Conservation (phyloP, 2,329 filamentous ascomycete species). For the Colletotrichum somersetense region DNA sequence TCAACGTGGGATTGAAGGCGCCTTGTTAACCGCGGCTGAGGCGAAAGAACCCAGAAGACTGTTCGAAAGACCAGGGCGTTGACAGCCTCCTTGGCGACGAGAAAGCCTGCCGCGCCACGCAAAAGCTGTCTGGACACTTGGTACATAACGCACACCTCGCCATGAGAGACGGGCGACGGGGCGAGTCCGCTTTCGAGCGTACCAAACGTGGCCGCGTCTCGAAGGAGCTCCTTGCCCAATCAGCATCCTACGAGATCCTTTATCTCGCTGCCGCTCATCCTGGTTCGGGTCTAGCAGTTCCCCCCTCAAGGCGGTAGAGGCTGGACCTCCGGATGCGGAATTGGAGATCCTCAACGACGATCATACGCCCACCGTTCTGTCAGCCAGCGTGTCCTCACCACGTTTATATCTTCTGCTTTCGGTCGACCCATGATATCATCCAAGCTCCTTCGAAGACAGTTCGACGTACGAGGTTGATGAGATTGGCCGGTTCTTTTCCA, state of each 20-base stretch:
- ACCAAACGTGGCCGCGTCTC: neutral
- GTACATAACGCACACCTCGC: neutral
- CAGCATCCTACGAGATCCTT: neutral
- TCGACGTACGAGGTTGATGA: neutral
- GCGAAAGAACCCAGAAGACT: neutral
- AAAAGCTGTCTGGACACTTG: neutral
- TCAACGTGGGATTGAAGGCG: constrained; percentile 24
- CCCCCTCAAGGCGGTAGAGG: constrained; percentile 15
- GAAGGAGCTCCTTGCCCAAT: neutral
- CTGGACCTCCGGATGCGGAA: constrained; percentile 31
- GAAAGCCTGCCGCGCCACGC: constrained; percentile 1
- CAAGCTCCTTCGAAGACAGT: too few relatives aligned
- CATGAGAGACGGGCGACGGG: neutral
- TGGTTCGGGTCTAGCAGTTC: constrained; percentile 21
- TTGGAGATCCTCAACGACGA: constrained; percentile 6
- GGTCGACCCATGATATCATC: neutral
- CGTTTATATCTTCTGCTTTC: neutral
- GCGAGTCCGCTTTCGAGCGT: neutral
- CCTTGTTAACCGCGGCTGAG: constrained; percentile 19
- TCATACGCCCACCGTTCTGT: neutral
- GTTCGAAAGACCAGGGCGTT: constrained; percentile 2
- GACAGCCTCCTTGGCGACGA: constrained; percentile 1
- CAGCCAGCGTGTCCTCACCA: neutral
- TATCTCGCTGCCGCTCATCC: neutral
- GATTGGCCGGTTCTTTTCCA: neutral